phyloP scores from a whole-genome alignment of 495 filamentous ascomycete species.

The Aspergillus coremiiformis region DNA sequence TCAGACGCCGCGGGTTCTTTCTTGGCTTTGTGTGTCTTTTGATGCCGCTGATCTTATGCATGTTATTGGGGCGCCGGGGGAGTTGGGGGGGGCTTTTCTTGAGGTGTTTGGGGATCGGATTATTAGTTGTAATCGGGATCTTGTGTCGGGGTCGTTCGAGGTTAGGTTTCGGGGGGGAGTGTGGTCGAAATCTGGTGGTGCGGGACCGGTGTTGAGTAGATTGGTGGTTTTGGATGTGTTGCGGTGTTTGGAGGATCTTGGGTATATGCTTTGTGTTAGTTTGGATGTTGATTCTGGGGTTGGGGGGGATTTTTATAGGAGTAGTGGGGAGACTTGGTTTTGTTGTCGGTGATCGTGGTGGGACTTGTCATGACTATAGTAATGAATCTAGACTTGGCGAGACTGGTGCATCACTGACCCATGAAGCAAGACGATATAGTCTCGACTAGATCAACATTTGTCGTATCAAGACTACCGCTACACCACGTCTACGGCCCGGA shows the following conservation, averaged over 20 bases:
- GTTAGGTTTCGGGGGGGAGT: constrained; percentile 2
- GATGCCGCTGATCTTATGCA: constrained; percentile 10
- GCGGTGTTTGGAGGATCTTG: constrained; percentile 6
- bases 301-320: constrained; percentile 6
- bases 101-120: constrained; percentile 3
- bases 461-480: too few relatives aligned
- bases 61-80: constrained; percentile 6
- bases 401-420: too few relatives aligned
- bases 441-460: too few relatives aligned
- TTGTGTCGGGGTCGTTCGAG: constrained; percentile 10
- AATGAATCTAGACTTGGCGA: too few relatives aligned
- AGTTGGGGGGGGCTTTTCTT: constrained; percentile 1
- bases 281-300: constrained; percentile 7
- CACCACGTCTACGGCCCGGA: too few relatives aligned
- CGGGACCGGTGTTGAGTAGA: constrained; percentile 6
- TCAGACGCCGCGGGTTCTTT: neutral
- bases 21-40: constrained; percentile 12
- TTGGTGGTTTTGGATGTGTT: constrained; percentile 7
- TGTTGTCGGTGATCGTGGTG: neutral
- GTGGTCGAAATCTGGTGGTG: neutral
- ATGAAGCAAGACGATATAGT: too few relatives aligned
- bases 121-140: constrained; percentile 9
- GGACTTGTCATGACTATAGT: too few relatives aligned
- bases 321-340: constrained; percentile 2
- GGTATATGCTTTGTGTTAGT: constrained; percentile 6